These are phyloP conservation scores for Yamadazyma songkhlaensis DNA, from an alignment of 1,139 yeast genomes.

Conservation along the genomic window DNA sequence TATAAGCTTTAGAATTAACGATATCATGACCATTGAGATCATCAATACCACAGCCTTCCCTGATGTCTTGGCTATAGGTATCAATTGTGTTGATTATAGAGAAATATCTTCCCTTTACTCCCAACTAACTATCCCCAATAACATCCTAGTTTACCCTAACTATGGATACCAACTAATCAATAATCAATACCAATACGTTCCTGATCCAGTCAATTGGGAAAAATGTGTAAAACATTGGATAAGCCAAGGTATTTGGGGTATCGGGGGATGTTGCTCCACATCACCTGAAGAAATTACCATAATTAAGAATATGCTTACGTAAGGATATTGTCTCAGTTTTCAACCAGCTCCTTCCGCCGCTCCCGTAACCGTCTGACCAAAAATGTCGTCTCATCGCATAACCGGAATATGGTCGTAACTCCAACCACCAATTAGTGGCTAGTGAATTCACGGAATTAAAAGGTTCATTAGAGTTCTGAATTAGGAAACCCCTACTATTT, in stretches of 20 bases:
- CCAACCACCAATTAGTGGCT: neutral
- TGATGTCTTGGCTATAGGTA: conserved; percentile 33
- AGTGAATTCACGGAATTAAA: neutral
- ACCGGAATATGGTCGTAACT: conserved; percentile 1
- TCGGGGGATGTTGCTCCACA: conserved; percentile 64
- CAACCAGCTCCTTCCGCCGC: conserved; percentile 1
- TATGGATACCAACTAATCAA: conserved; percentile 29
- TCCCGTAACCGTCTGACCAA: neutral
- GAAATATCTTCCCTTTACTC: conserved; percentile 16
- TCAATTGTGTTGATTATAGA: conserved; percentile 37
- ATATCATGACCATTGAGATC: conserved; percentile 3
- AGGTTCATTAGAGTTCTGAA: neutral
- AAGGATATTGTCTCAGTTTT: too few relatives aligned
- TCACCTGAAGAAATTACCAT: conserved; percentile 40
- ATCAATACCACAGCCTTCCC: conserved; percentile 1
- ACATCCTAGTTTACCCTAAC: conserved; percentile 37
- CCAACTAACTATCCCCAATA: conserved; percentile 1
- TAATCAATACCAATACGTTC: conserved; percentile 11
- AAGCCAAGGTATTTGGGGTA: conserved; percentile 26
- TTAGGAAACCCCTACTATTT: too few relatives aligned
- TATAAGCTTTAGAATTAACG: conserved; percentile 28
- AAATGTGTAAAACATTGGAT: conserved; percentile 32
- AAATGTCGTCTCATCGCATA: conserved; percentile 1
- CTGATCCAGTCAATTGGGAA: conserved; percentile 24
- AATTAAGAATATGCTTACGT: neutral